Evolutionary conservation across 371 early-diverging fungal genomes (phyloP).

Genomic region (Globomyces sp.): DNA sequence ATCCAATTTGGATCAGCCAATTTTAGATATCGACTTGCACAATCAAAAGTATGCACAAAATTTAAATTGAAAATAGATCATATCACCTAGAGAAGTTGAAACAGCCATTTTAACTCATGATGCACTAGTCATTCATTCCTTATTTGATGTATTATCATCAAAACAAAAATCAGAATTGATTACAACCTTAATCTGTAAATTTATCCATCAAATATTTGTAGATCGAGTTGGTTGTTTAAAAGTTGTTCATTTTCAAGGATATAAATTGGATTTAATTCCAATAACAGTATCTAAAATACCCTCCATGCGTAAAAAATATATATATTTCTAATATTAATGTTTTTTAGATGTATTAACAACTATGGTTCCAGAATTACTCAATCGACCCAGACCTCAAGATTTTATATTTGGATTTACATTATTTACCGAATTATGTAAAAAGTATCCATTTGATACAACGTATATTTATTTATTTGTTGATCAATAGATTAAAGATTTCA

Average conservation of each 20-base stretch:
- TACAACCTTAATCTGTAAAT: slow-evolving; percentile 7
- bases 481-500: background rate
- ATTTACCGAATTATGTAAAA: background rate
- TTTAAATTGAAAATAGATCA: background rate
- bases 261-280: slow-evolving; percentile 14
- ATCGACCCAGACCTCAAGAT: too few relatives aligned
- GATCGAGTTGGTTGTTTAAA: slow-evolving; percentile 1
- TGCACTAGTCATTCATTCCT: background rate
- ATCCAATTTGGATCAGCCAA: background rate
- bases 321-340: background rate
- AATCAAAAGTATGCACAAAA: background rate
- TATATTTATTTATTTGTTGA: background rate
- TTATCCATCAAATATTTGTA: slow-evolving; percentile 23
- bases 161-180: background rate
- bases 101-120: background rate
- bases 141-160: background rate
- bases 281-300: slow-evolving; percentile 12
- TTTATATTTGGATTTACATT: background rate
- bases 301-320: slow-evolving; percentile 11
- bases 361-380: slow-evolving; percentile 11
- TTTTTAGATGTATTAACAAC: background rate
- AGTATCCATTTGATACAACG: slow-evolving; percentile 7
- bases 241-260: slow-evolving; percentile 20
- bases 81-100: background rate
- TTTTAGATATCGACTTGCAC: background rate